Percentiles rank a stretch among this genome's conserved stretches.
phyloP scores from a whole-genome alignment of 1,139 yeast species.

The Taphrina confusa region DNA sequence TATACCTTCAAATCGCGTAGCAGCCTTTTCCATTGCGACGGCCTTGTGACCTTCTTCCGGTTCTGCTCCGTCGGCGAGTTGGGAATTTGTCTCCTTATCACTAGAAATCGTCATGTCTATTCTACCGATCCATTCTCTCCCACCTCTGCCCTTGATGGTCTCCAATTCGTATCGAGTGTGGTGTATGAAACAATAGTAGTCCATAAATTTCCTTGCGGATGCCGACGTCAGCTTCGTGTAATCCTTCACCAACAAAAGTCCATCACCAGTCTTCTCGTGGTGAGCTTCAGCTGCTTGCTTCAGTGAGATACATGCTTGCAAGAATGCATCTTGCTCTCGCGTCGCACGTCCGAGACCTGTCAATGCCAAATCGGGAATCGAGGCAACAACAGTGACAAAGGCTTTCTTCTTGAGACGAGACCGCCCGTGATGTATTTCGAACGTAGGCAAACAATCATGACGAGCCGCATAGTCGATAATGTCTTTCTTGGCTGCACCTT shows the following conservation, averaged over 20 bases:
- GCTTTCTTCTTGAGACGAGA: constrained; percentile 12
- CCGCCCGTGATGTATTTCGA: constrained; percentile 14
- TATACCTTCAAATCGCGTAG: constrained; percentile 9
- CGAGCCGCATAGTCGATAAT: constrained; percentile 31
- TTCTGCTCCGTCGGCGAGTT: no score
- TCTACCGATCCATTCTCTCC: background rate
- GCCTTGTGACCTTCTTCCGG: background rate
- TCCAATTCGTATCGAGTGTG: background rate
- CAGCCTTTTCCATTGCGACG: background rate
- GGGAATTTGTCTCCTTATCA: background rate
- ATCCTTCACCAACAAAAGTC: constrained; percentile 34
- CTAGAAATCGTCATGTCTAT: background rate
- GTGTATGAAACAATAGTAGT: constrained; percentile 33
- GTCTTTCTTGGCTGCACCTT: constrained; percentile 25
- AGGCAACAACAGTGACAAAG: background rate
- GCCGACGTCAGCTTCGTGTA: constrained; percentile 36
- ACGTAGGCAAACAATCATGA: constrained; percentile 26
- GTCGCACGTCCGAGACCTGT: constrained; percentile 26
- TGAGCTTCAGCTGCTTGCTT: constrained; percentile 36
- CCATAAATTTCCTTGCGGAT: constrained; percentile 38
- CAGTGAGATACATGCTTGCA: constrained; percentile 34
- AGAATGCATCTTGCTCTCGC: constrained; percentile 15
- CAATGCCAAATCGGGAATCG: constrained; percentile 16
- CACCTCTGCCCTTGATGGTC: background rate
- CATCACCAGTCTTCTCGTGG: constrained; percentile 31